Percentiles rank a stretch among this genome's conserved stretches.
Evolutionary conservation across 1,284 basidiomycete genomes (phyloP).

Genomic region (Irpex sp.): DNA sequence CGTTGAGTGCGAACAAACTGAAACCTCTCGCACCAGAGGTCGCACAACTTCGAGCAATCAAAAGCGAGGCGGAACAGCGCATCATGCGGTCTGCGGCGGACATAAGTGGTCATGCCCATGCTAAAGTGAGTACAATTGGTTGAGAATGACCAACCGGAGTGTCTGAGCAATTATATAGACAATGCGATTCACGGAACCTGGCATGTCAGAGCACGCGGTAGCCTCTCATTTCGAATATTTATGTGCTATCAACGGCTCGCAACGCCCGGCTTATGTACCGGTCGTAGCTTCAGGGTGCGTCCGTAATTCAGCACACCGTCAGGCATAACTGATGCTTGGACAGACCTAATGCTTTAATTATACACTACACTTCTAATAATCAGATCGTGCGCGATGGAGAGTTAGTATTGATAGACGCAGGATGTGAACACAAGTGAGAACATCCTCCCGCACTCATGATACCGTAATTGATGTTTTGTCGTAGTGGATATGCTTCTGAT

Average conservation of each 20-base stretch:
- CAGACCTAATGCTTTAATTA: constrained; percentile 82
- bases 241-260: constrained; percentile 74
- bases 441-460: constrained; percentile 22
- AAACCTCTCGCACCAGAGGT: constrained; percentile 57
- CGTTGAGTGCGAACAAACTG: constrained; percentile 42
- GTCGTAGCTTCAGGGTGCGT: constrained; percentile 89
- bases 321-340: background rate
- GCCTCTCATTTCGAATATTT: constrained; percentile 89
- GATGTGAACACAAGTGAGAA: constrained; percentile 78
- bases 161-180: constrained; percentile 40
- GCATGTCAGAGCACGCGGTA: constrained; percentile 69
- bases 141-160: background rate
- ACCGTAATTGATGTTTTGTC: constrained; percentile 12
- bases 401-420: constrained; percentile 85
- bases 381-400: constrained; percentile 72
- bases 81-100: constrained; percentile 75
- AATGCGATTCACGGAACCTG: constrained; percentile 78
- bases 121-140: constrained; percentile 48
- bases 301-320: background rate
- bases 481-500: constrained; percentile 92
- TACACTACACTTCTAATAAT: constrained; percentile 92
- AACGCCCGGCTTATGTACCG: constrained; percentile 89
- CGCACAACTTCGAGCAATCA: constrained; percentile 61
- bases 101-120: constrained; percentile 73
- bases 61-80: constrained; percentile 65